Base-by-base conservation (phyloP, 768 basidiomycete species). In the Xerocomellus intermedius region DNA sequence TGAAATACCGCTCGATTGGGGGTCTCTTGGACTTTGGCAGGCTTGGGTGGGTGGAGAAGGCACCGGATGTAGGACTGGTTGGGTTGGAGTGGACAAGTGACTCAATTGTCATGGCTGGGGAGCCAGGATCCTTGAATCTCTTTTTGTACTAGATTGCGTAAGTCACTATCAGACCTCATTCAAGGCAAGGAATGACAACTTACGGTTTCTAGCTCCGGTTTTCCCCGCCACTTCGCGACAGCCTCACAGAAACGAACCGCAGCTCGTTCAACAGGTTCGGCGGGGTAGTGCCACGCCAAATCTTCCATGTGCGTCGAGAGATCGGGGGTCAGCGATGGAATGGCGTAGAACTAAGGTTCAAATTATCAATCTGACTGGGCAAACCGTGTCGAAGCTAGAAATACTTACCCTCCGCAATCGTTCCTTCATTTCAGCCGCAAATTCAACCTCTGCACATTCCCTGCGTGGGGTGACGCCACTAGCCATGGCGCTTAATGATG, bases 231-330 rank as follows among this genome's bases (percentile, higher is more conserved):
- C 49, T 80, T 81, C 2, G 87, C 83, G 42, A 93, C 79, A 35
- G 89, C 89, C 65, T 94, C 91, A 64, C 86, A 91, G 64, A 89
- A 94, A 47, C 89, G 76, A 6, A 91, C 77, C 0, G 87, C 83
- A 28, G 87, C 85, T 19, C 89, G 79, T 64, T 94, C 91, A 16
- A 92, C 81, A 21, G 89, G 86, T 62, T 93, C 89, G 1, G 87
- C 84, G 30, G 91, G 89, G 66, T 85, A 93, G 61, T 84, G 82
- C 82, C 85, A 86, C 2, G 89, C 87, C 28, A 73, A 42, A 52
- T 73, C 74, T 64, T 90, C 88, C 83, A 92, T 83, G 60, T 92
- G 89, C 1, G 85, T 87, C 4, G 86, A 81, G 22, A 92, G 76
- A 66, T 92, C 89, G 0, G 85, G 85, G 0, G 87, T 87, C 17